These are phyloP conservation scores for Cinchona pubescens DNA, from an alignment of 257 asterid species.

Conservation along the genomic window DNA sequence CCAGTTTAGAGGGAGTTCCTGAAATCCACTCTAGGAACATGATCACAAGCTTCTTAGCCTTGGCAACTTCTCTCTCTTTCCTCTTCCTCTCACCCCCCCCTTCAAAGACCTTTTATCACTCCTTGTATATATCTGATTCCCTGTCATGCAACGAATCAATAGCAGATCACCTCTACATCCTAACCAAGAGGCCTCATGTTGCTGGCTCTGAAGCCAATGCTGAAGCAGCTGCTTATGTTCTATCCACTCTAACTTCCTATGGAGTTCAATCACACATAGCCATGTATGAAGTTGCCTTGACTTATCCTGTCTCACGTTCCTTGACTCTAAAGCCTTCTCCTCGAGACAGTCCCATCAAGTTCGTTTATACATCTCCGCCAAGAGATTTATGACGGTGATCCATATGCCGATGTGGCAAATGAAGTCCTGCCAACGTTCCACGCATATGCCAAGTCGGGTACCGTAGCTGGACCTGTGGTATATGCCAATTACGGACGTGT, in stretches of 20 bases:
- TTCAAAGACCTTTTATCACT: slow-evolving; percentile 53
- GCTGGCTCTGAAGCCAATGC: slow-evolving; percentile 81
- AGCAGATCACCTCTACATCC: slow-evolving; percentile 55
- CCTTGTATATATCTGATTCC: slow-evolving; percentile 52
- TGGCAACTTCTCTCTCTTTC: slow-evolving; percentile 36
- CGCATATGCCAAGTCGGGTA: slow-evolving; percentile 75
- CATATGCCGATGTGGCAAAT: slow-evolving; percentile 49
- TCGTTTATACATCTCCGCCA: slow-evolving; percentile 59
- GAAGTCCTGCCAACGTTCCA: slow-evolving; percentile 63
- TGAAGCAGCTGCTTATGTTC: slow-evolving; percentile 69
- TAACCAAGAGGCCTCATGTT: slow-evolving; percentile 74
- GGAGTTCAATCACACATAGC: slow-evolving; percentile 40
- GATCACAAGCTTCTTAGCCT: slow-evolving; percentile 32
- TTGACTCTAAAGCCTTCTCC: slow-evolving; percentile 38
- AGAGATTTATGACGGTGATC: slow-evolving; percentile 54
- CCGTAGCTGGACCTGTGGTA: slow-evolving; percentile 54
- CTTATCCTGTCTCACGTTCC: slow-evolving; percentile 67
- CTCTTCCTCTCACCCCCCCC: slow-evolving; percentile 27
- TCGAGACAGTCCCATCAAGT: slow-evolving; percentile 35
- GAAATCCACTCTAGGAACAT: slow-evolving; percentile 8
- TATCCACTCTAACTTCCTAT: slow-evolving; percentile 57
- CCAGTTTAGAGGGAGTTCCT: neutral
- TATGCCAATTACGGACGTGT: slow-evolving; percentile 73
- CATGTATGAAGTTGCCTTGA: slow-evolving; percentile 55
- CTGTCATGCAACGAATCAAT: slow-evolving; percentile 51